These are phyloP conservation scores for Rhizopogon sp. DNA, from an alignment of 768 basidiomycete genomes.

Conservation along the genomic window DNA sequence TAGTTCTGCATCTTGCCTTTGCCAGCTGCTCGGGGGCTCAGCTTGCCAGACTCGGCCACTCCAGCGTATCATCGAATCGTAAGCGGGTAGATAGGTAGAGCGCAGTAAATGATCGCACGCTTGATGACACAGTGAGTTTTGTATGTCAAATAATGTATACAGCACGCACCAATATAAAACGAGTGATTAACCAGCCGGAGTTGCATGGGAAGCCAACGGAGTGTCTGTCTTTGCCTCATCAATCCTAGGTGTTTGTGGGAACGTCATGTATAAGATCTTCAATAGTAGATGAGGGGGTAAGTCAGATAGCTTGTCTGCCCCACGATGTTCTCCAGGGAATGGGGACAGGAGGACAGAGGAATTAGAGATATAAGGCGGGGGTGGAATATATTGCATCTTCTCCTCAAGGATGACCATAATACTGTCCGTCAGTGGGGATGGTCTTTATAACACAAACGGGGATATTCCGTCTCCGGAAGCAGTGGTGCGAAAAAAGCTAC, in stretches of 20 bases:
- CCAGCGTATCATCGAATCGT: slow-evolving; percentile 56
- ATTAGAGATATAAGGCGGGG: slow-evolving; percentile 32
- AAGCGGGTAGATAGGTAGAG: slow-evolving; percentile 66
- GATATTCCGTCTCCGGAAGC: slow-evolving; percentile 4
- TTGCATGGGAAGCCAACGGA: slow-evolving; percentile 64
- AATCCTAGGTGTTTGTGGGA: slow-evolving; percentile 44
- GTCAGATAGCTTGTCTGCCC: slow-evolving; percentile 19
- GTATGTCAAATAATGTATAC: background rate
- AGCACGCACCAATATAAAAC: slow-evolving; percentile 59
- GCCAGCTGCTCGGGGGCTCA: no score
- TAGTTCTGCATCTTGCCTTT: no score
- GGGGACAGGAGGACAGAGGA: slow-evolving; percentile 27
- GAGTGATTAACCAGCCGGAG: slow-evolving; percentile 63
- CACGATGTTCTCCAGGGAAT: slow-evolving; percentile 20
- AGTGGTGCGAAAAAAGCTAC: background rate
- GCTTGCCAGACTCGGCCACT: no score
- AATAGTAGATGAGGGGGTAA: slow-evolving; percentile 64
- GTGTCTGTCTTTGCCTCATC: slow-evolving; percentile 37
- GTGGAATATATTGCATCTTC: slow-evolving; percentile 23
- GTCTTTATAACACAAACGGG: background rate
- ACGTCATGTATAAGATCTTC: slow-evolving; percentile 61
- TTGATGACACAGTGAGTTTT: slow-evolving; percentile 12
- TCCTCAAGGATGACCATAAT: slow-evolving; percentile 44
- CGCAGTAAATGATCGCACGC: slow-evolving; percentile 82
- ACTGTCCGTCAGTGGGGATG: background rate